Evolutionary conservation across 225 moss, liverwort and hornwort species (phyloP).

Genomic region (Climacium dendroides): DNA sequence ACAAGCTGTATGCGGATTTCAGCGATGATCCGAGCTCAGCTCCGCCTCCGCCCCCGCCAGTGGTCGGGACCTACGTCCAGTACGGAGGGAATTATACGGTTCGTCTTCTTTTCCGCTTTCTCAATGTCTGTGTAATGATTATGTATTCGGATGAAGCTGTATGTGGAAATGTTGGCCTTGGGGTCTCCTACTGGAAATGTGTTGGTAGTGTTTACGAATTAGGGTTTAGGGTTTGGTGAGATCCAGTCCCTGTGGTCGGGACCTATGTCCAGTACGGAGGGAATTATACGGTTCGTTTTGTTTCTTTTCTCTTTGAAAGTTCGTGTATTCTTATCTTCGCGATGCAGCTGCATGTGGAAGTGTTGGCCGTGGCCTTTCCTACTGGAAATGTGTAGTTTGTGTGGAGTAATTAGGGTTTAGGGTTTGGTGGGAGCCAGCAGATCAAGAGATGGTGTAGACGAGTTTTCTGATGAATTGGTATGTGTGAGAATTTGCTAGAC

Average conservation of each 20-base stretch:
- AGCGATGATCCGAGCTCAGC: slow-evolving; percentile 53
- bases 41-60: slow-evolving; percentile 67
- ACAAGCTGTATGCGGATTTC: slow-evolving; percentile 66
- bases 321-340: not conserved
- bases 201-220: not conserved
- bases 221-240: not conserved
- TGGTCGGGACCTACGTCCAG: slow-evolving; percentile 69
- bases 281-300: slow-evolving; percentile 37
- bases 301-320: too few relatives aligned
- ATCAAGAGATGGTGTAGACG: not conserved
- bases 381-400: not conserved
- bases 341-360: not conserved
- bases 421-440: not conserved
- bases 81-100: slow-evolving; percentile 92
- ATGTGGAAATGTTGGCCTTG: not conserved
- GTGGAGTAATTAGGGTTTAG: not conserved
- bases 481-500: slow-evolving; percentile 33
- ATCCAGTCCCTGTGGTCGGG: slow-evolving; percentile 24
- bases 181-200: not conserved
- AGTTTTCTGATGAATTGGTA: not conserved
- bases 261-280: slow-evolving; percentile 68
- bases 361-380: not conserved
- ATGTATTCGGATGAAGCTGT: not conserved
- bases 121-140: too few relatives aligned
- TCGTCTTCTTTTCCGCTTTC: not conserved